A percentile compares a stretch with the other conserved stretches of the same genome.
These are phyloP conservation scores for Leucocoprinus gongylophorus DNA, from an alignment of 1,284 basidiomycete species.

Conservation along the genomic window DNA sequence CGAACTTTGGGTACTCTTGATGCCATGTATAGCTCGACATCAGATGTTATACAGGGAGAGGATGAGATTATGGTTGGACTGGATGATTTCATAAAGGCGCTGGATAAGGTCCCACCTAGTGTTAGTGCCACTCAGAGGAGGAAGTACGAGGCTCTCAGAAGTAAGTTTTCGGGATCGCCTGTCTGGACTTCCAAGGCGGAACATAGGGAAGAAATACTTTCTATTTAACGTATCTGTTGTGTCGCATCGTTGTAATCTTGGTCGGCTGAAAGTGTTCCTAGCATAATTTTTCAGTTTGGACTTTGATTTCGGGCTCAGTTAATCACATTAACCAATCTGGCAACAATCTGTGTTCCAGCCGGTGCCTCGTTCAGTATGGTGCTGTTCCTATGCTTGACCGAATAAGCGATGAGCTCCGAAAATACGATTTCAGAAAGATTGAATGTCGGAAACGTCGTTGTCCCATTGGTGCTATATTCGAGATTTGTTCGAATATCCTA, in stretches of 20 bases:
- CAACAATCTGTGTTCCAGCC: slow-evolving; percentile 27
- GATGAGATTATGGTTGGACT: slow-evolving; percentile 42
- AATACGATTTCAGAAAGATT: slow-evolving; percentile 40
- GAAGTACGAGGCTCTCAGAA: slow-evolving; percentile 74
- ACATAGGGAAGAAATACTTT: slow-evolving; percentile 7
- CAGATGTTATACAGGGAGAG: slow-evolving; percentile 8
- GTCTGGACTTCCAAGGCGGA: slow-evolving; percentile 37
- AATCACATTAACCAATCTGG: slow-evolving; percentile 28
- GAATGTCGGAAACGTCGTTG: slow-evolving; percentile 26
- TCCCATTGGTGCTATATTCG: slow-evolving; percentile 39
- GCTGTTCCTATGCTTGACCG: slow-evolving; percentile 22
- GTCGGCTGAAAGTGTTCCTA: no score
- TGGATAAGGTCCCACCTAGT: slow-evolving; percentile 83
- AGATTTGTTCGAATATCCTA: background rate
- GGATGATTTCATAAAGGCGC: slow-evolving; percentile 69
- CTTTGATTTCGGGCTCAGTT: background rate
- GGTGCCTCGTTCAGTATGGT: slow-evolving; percentile 42
- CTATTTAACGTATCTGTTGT: background rate
- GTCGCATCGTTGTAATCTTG: background rate
- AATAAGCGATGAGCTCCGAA: slow-evolving; percentile 53
- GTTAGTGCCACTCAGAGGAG: slow-evolving; percentile 76
- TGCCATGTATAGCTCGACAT: slow-evolving; percentile 30
- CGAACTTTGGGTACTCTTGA: slow-evolving; percentile 63
- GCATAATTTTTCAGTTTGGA: no score
- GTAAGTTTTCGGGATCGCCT: slow-evolving; percentile 74